Evolutionary conservation across 169 alveolate species (phyloP).

Genomic region (Theileria parva): DNA sequence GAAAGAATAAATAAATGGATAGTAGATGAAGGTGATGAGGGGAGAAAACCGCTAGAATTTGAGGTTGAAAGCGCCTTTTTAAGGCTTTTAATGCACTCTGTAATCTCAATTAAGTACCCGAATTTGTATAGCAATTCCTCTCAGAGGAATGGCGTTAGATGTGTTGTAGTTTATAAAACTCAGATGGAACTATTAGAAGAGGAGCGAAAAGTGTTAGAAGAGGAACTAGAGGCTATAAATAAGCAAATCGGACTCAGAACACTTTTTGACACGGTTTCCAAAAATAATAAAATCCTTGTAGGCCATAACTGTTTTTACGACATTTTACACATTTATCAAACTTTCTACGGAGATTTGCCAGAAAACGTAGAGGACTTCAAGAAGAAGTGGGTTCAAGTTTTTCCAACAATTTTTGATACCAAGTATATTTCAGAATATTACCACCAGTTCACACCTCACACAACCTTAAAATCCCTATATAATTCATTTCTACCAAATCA

Average conservation of each 20-base stretch:
- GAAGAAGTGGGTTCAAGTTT: constrained; percentile 75
- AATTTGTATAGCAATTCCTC: constrained; percentile 76
- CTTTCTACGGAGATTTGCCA: constrained; percentile 82
- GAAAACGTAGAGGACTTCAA: constrained; percentile 76
- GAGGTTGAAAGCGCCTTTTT: constrained; percentile 83
- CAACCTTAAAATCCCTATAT: constrained; percentile 79
- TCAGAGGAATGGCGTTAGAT: constrained; percentile 68
- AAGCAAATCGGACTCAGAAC: constrained; percentile 80
- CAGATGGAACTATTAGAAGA: constrained; percentile 73
- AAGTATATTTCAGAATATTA: constrained; percentile 77
- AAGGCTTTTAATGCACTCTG: constrained; percentile 81
- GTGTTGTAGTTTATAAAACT: constrained; percentile 73
- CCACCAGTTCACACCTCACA: constrained; percentile 69
- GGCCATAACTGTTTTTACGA: constrained; percentile 89
- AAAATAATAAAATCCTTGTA: constrained; percentile 69
- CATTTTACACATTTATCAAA: constrained; percentile 82
- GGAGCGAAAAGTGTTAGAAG: constrained; percentile 60
- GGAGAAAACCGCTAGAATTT: constrained; percentile 70
- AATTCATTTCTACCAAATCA: constrained; percentile 46
- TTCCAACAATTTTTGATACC: constrained; percentile 80
- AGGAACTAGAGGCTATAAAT: constrained; percentile 69
- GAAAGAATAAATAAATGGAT: constrained; percentile 60
- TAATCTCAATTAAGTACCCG: constrained; percentile 82
- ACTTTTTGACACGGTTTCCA: constrained; percentile 76
- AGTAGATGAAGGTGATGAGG: constrained; percentile 6